Evolutionary conservation across 1,284 basidiomycete species (phyloP).

Genomic region (Clitocybe nebularis): DNA sequence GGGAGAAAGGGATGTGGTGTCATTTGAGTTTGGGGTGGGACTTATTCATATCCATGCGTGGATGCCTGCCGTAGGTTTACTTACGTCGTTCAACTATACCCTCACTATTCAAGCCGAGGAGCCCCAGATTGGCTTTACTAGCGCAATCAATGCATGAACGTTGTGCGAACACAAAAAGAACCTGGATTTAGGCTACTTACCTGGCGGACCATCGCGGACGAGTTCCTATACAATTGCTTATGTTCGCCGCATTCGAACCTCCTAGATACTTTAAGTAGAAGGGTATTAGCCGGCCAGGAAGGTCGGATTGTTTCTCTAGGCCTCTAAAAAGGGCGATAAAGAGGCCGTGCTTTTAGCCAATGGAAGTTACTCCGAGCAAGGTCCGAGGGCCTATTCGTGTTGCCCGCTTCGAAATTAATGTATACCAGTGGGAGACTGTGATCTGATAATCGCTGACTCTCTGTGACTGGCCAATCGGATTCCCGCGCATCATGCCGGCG

Average conservation of each 20-base stretch:
- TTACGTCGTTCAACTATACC: no score
- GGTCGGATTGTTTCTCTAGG: background rate
- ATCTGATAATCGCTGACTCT: background rate
- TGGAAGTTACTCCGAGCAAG: slow-evolving; percentile 3
- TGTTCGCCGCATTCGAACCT: slow-evolving; percentile 4
- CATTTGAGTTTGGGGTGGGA: background rate
- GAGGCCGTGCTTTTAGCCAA: background rate
- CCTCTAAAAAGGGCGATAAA: background rate
- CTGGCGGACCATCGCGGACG: slow-evolving; percentile 2
- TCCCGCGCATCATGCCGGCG: background rate
- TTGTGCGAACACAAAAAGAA: background rate
- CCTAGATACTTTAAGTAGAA: background rate
- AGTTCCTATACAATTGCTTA: background rate
- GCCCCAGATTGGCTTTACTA: background rate
- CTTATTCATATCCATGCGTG: slow-evolving; percentile 1
- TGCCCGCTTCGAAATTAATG: slow-evolving; percentile 1
- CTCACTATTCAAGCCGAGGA: background rate
- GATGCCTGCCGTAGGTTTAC: background rate
- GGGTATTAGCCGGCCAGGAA: background rate
- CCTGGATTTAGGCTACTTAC: slow-evolving; percentile 1
- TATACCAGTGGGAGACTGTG: background rate
- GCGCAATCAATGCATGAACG: background rate
- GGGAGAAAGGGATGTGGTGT: background rate
- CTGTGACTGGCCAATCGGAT: background rate
- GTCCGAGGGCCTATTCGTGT: background rate